Evolutionary conservation across 768 basidiomycete species (phyloP).

Genomic region (Mycena rosella): DNA sequence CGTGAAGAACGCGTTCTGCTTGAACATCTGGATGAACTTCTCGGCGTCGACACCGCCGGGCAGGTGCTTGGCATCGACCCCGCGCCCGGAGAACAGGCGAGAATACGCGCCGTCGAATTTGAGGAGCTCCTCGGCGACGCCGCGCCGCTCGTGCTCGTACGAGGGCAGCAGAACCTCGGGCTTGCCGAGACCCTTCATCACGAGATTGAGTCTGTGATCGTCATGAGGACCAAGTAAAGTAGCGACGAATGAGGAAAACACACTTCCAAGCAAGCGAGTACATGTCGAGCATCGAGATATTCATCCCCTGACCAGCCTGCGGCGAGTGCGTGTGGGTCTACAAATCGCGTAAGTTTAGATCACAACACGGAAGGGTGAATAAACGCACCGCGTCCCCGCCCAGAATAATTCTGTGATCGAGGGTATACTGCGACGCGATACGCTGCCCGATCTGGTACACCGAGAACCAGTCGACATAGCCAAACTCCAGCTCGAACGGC

Average conservation of each 20-base stretch:
- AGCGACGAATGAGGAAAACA: background rate
- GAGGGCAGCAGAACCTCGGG: slow-evolving; percentile 38
- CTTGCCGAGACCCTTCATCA: slow-evolving; percentile 36
- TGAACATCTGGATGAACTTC: slow-evolving; percentile 38
- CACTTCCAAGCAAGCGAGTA: slow-evolving; percentile 37
- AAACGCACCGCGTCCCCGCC: slow-evolving; percentile 52
- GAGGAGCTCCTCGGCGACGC: slow-evolving; percentile 56
- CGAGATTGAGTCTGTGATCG: slow-evolving; percentile 30
- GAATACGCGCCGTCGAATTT: slow-evolving; percentile 56
- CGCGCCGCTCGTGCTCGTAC: slow-evolving; percentile 56
- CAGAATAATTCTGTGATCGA: slow-evolving; percentile 53
- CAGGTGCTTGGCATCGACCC: slow-evolving; percentile 32
- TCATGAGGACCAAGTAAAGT: background rate
- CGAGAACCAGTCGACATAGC: slow-evolving; percentile 52
- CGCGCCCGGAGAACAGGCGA: slow-evolving; percentile 50
- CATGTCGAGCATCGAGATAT: slow-evolving; percentile 43
- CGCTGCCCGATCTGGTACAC: slow-evolving; percentile 57
- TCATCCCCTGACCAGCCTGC: slow-evolving; percentile 52
- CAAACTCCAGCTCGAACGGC: slow-evolving; percentile 42
- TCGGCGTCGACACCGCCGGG: slow-evolving; percentile 34
- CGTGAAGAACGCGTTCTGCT: slow-evolving; percentile 39
- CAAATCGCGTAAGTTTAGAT: background rate
- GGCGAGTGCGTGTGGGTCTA: slow-evolving; percentile 42
- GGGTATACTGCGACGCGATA: slow-evolving; percentile 52
- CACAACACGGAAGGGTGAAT: background rate